Percentiles rank a stretch among this genome's conserved stretches.
Conservation (phyloP, 345 rosid genomes). For the Aegle marmelos region DNA sequence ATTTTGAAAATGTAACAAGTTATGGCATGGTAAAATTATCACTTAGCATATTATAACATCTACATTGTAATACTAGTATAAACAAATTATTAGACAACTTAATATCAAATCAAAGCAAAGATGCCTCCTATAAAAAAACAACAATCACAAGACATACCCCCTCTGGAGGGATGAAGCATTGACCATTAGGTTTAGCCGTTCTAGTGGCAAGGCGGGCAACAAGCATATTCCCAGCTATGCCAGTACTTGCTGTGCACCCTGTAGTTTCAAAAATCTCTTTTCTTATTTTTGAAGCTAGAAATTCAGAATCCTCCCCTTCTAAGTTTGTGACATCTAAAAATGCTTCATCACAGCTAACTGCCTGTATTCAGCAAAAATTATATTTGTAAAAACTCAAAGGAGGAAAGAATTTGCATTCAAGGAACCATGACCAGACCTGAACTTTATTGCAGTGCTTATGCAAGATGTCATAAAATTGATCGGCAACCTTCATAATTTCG, state of each 20-base stretch:
- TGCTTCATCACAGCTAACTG: constrained; percentile 98
- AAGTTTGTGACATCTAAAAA: constrained; percentile 69
- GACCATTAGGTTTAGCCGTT: constrained; percentile 92
- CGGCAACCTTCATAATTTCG: constrained; percentile 71
- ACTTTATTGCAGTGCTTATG: constrained; percentile 83
- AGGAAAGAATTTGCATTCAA: neutral
- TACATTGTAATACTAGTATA: neutral
- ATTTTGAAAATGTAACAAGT: neutral
- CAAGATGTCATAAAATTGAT: constrained; percentile 77
- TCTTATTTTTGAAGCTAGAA: constrained; percentile 65
- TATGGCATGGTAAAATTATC: neutral
- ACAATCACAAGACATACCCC: constrained; percentile 34
- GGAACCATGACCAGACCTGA: constrained; percentile 47
- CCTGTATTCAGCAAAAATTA: constrained; percentile 41
- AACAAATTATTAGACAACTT: neutral
- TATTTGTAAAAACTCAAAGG: constrained; percentile 9
- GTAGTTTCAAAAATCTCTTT: constrained; percentile 74
- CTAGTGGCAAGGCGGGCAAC: constrained; percentile 96
- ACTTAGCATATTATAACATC: neutral
- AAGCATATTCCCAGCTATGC: constrained; percentile 86
- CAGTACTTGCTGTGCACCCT: constrained; percentile 89
- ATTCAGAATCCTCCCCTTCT: constrained; percentile 50
- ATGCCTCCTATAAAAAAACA: neutral
- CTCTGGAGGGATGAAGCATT: constrained; percentile 61
- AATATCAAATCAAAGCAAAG: neutral